These are phyloP conservation scores for Zymoseptoria ardabiliae DNA, from an alignment of 2,329 filamentous ascomycete species.

Conservation along the genomic window DNA sequence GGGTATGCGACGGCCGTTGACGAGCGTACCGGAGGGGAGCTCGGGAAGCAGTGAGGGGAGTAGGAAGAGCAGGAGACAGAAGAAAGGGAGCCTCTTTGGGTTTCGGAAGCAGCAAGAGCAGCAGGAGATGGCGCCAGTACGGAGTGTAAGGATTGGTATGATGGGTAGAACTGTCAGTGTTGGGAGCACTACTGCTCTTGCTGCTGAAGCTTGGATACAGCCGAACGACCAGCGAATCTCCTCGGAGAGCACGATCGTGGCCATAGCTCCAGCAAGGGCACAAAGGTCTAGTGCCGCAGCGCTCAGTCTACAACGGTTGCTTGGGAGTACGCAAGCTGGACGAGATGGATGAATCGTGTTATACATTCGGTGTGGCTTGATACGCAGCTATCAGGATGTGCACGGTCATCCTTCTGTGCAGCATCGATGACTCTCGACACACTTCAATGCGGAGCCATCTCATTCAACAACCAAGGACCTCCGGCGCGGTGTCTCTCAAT, in stretches of 20 bases:
- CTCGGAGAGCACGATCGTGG: slow-evolving; percentile 9
- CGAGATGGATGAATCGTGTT: neutral
- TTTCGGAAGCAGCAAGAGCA: slow-evolving; percentile 16
- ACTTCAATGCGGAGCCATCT: neutral
- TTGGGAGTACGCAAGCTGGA: slow-evolving; percentile 2
- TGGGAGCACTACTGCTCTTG: slow-evolving; percentile 22
- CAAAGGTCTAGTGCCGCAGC: slow-evolving; percentile 10
- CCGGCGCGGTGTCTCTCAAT: neutral
- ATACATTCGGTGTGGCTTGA: neutral
- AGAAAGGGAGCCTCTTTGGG: slow-evolving; percentile 19
- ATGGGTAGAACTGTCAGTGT: slow-evolving; percentile 25
- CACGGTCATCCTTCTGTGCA: neutral
- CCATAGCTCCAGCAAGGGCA: neutral
- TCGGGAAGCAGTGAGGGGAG: slow-evolving; percentile 36
- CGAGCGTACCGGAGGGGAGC: slow-evolving; percentile 42
- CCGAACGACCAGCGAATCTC: slow-evolving; percentile 9
- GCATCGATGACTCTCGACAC: neutral
- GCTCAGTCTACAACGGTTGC: slow-evolving; percentile 15
- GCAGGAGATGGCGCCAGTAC: slow-evolving; percentile 11
- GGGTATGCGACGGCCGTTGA: slow-evolving; percentile 33
- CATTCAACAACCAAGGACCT: neutral
- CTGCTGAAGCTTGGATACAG: slow-evolving; percentile 8
- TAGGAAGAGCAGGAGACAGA: slow-evolving; percentile 15
- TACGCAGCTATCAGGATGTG: neutral
- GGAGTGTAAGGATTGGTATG: slow-evolving; percentile 21